Percentiles rank a stretch among this genome's conserved stretches.
Conservation (phyloP, 2,329 filamentous ascomycete species). For the Calonectria montana region DNA sequence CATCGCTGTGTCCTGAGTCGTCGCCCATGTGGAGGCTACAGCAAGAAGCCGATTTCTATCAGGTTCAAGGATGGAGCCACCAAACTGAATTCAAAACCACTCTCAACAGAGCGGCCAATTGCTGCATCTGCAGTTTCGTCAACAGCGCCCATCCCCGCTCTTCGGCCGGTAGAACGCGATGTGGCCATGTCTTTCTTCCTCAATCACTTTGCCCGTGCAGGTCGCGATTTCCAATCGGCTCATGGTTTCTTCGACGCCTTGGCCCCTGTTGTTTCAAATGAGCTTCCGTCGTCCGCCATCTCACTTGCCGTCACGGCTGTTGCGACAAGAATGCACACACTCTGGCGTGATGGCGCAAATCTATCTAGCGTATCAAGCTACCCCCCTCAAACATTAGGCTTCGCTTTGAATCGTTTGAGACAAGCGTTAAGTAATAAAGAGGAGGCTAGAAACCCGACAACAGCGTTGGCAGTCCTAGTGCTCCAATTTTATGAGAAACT, state of each 20-base stretch:
- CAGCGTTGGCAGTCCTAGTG: constrained; percentile 14
- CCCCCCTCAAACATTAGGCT: neutral
- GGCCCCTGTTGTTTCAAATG: constrained; percentile 11
- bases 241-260: constrained; percentile 27
- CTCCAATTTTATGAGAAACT: constrained; percentile 26
- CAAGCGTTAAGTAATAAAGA: constrained; percentile 1
- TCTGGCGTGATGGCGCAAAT: constrained; percentile 13
- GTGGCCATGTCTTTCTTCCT: constrained; percentile 23
- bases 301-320: constrained; percentile 19
- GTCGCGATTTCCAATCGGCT: constrained; percentile 12
- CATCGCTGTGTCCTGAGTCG: constrained; percentile 11
- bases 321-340: constrained; percentile 10
- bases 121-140: neutral
- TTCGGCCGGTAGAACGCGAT: constrained; percentile 15
- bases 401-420: constrained; percentile 16
- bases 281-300: constrained; percentile 12
- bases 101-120: neutral
- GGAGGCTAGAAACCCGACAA: constrained; percentile 14
- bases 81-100: neutral
- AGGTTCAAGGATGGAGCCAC: constrained; percentile 18
- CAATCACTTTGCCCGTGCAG: constrained; percentile 10
- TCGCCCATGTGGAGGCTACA: constrained; percentile 25
- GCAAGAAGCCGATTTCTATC: constrained; percentile 7
- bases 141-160: neutral
- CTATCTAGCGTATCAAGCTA: neutral